Evolutionary conservation across 148 eudicot species (phyloP), one percentile per base, ranked within the genome.

Genomic region (Pharnaceum exiguum): DNA sequence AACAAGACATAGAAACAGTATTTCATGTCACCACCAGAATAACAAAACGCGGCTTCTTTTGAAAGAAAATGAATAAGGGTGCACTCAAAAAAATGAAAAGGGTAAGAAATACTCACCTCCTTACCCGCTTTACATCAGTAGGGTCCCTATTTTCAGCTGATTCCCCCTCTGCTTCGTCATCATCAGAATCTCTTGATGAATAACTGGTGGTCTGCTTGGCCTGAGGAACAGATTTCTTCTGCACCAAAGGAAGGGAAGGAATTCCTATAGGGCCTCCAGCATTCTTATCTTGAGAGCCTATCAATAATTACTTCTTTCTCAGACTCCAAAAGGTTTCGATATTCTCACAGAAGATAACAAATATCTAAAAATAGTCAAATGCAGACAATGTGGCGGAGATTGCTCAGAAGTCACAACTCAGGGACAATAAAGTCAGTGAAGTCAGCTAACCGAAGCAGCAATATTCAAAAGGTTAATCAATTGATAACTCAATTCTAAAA

Each of bases 91-190:
- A n/a, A n/a, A n/a, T n/a, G n/a, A n/a, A n/a, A n/a, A n/a, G n/a
- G 7, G 38, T 12, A 35, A 6, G 43, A 23, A 50, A 27, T 13
- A 19, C 55, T 59, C 67, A 85, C 91, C 99, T 88, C 61, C 99
- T 71, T 35, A 78, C 79, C 50, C 99, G 95, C 77, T 83, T 93
- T 9, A 67, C 86, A 79, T 93, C 87, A 24, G 82, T 18, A 46
- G 95, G 96, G 63, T 79, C 87, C 78, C 22, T 65, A 62, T 74
- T 79, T 18, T 75, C 74, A 42, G 75, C 67, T 52, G 77, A 59
- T 49, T 88, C 99, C 51, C 91, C 99, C 48, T 93, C 98, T 57
- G 77, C 81, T 55, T 93, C 99, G 58, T 88, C 96, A 71, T 93
- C 99, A 76, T 93, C 96, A 32, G 97, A 88, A 59, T 71, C 83